Base-by-base conservation (phyloP, 1,284 basidiomycete species). In the Cystobasidium sp. region DNA sequence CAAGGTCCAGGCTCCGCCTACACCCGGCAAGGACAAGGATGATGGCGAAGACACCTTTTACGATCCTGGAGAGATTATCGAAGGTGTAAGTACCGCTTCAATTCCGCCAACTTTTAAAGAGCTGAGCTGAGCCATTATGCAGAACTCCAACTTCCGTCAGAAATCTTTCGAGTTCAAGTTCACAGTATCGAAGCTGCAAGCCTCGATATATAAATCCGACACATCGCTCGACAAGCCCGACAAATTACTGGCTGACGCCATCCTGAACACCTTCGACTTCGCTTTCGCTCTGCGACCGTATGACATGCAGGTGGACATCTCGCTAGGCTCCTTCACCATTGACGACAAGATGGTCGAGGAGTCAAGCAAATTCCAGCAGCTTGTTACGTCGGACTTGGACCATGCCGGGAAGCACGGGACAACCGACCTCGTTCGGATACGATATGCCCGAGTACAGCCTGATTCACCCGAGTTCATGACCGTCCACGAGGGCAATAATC, bases 121-220 rank as follows among this genome's bases (percentile, higher is more conserved):
- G 12, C 31, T 52, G 1, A 16, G 63, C 46, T 75, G 63, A 51
- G 41, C 1, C n/a, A 7, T 62, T 39, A 14, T 56, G 58, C 75
- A 88, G 87, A 84, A 83, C 70, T 84, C 84, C 8, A 88, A 89
- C 76, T 82, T 91, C 51, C 89, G 88, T 77, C 97, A 98, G 81
- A 90, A 91, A 79, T 87, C 88, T 0, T 93, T 99, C 78, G 92
- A 97, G 83, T 86, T 99, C 77, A 86, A 90, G 64, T 98, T 99
- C 83, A 86, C 89, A 47, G 97, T 99, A 49, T 93, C 94, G 73
- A 88, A 88, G 68, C 85, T 99, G n/a, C 87, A 91, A 68, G 93
- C 91, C 0, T 89, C 90, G 3, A 85, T 99, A 68, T 94, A 87
- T 80, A 92, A 92, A 77, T 88, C 89, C 2, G 84, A 83, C 24